Base-by-base conservation (phyloP, 148 eudicot species). In the Bassia scoparia region DNA sequence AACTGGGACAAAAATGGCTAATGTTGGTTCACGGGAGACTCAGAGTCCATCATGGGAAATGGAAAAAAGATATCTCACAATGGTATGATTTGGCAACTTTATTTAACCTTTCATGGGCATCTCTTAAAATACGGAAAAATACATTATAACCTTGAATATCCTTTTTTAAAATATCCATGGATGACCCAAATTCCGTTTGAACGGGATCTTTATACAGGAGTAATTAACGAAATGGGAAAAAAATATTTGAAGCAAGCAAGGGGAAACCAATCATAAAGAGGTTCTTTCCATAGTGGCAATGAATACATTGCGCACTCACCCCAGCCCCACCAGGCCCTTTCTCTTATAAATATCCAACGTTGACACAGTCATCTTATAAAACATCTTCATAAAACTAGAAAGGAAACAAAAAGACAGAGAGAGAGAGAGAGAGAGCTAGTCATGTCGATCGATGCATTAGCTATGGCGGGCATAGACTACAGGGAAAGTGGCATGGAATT, bases 371-470 rank as follows among this genome's bases (percentile, higher is more conserved):
- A 24, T 50, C 37, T 7, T 16, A 63, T 9, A 24, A 63, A 9
- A 66, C 24, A 65, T 38, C 29, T 41, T 63, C 67, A 35, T 3
- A 62, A 37, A 12, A 15, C 37, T 1, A 24, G 26, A 26, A 16
- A 16, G 27, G 27, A 59, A 31, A 8, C 7, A 15, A 11, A 16
- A 66, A 58, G 7, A 38, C 16, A 60, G 27, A 14, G 30, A 7
- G 56, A 49, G n/a, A 48, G 61, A 68, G 50, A 64, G 20, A 60
- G 68, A 64, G 29, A 34, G 34, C 0, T 4, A 63, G n/a, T 21
- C 44, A 82, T 79, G 82, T 82, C 82, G 27, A 69, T 82, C 1
- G 85, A 82, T 69, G 85, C 85, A 34, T 71, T 82, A 70, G 85
- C 82, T 26, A 82, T 78, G 85, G 85, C 85, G 20, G 85, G 85